Evolutionary conservation across 2,329 filamentous ascomycete species (phyloP).

Genomic region (Fusarium sp.): DNA sequence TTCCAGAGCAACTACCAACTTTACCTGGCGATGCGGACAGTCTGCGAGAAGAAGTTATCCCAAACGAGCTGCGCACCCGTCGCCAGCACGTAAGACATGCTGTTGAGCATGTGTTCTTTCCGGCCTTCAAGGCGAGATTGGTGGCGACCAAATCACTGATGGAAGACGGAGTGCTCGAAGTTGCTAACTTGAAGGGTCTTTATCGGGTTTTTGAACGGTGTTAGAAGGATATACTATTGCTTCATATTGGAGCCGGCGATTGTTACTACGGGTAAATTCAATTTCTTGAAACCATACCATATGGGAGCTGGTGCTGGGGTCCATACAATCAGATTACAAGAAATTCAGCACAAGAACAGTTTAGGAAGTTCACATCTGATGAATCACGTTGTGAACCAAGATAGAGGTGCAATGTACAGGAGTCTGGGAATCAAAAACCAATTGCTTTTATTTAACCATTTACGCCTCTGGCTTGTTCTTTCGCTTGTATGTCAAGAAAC

Average conservation of each 20-base stretch:
- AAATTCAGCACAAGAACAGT: background rate
- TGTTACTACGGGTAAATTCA: constrained; percentile 5
- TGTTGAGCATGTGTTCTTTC: constrained; percentile 89
- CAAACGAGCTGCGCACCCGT: constrained; percentile 66
- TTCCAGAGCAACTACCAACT: constrained; percentile 82
- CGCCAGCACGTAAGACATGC: constrained; percentile 77
- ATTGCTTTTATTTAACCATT: constrained; percentile 22
- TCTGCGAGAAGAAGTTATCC: constrained; percentile 52
- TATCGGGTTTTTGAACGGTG: constrained; percentile 97
- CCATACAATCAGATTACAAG: background rate
- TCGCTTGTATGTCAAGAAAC: constrained; percentile 74
- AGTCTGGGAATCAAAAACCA: constrained; percentile 5
- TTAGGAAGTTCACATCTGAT: background rate
- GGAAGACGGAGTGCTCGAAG: constrained; percentile 80
- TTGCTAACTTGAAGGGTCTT: constrained; percentile 90
- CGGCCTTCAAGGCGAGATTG: constrained; percentile 83
- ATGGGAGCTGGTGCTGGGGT: constrained; percentile 9
- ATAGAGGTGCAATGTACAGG: background rate
- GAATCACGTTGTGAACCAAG: background rate
- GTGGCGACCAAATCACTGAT: constrained; percentile 84
- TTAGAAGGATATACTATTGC: constrained; percentile 56
- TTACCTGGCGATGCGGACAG: constrained; percentile 50
- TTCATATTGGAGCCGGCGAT: background rate
- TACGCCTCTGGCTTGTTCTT: constrained; percentile 60
- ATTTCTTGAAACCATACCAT: background rate